phyloP scores from a whole-genome alignment of 805 yeast genomes.

The Clavispora fructus region DNA sequence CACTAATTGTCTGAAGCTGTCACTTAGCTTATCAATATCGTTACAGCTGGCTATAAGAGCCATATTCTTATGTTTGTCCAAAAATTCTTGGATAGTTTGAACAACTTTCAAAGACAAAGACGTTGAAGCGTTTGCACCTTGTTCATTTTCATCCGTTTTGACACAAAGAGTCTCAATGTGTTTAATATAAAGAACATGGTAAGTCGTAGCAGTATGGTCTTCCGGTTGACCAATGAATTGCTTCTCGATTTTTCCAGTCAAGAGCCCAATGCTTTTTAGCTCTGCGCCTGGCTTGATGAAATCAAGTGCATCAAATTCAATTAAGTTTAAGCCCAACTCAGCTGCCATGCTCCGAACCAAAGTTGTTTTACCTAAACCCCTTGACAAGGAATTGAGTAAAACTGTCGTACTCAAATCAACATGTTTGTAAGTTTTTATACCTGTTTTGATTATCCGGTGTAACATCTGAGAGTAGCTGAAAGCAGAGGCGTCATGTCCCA shows the following conservation, averaged over 20 bases:
- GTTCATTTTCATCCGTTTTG: slow-evolving; percentile 56
- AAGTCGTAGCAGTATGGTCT: slow-evolving; percentile 27
- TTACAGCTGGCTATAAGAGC: slow-evolving; percentile 61
- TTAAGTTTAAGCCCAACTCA: slow-evolving; percentile 59
- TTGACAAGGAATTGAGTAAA: slow-evolving; percentile 58
- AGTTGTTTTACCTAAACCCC: slow-evolving; percentile 77
- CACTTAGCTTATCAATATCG: slow-evolving; percentile 65
- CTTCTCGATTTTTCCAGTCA: slow-evolving; percentile 72
- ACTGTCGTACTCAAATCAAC: slow-evolving; percentile 54
- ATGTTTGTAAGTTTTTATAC: slow-evolving; percentile 28
- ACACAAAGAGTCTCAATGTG: slow-evolving; percentile 77
- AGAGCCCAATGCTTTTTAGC: slow-evolving; percentile 69
- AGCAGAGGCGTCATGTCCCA: slow-evolving; percentile 21
- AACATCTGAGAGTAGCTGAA: slow-evolving; percentile 47
- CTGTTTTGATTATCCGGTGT: slow-evolving; percentile 50
- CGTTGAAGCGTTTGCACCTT: slow-evolving; percentile 33
- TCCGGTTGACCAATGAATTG: slow-evolving; percentile 25
- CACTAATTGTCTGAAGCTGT: slow-evolving; percentile 57
- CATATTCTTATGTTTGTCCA: slow-evolving; percentile 36
- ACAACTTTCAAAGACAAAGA: slow-evolving; percentile 50
- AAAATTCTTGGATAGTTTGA: slow-evolving; percentile 52
- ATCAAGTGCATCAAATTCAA: slow-evolving; percentile 67
- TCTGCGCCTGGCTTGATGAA: slow-evolving; percentile 66
- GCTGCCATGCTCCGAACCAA: slow-evolving; percentile 50
- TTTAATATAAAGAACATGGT: slow-evolving; percentile 50